Conservation (phyloP, 345 rosid genomes). For the Sonneratia alba region DNA sequence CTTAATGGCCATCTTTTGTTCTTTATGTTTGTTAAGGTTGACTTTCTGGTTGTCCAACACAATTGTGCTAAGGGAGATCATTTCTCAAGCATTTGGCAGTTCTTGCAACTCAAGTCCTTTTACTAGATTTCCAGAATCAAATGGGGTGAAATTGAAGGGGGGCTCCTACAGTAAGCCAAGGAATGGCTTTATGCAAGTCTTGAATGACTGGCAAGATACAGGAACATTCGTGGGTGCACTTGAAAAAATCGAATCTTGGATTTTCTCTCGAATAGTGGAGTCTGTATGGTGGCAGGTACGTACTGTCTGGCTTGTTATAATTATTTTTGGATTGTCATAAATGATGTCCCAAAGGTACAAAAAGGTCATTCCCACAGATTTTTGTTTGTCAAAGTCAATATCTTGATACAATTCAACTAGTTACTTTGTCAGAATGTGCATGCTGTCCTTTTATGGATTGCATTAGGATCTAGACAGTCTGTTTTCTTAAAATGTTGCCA, state of each 20-base stretch:
- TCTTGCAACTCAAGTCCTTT: conserved; percentile 29
- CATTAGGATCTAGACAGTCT: background rate
- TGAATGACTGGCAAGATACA: conserved; percentile 88
- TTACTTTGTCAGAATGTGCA: background rate
- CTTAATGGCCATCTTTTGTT: conserved; percentile 5
- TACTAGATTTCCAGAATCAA: conserved; percentile 34
- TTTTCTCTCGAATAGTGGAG: conserved; percentile 82
- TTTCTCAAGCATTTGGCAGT: conserved; percentile 67
- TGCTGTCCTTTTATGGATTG: background rate
- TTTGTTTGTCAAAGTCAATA: background rate
- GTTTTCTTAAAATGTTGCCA: background rate
- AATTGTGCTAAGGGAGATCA: conserved; percentile 67
- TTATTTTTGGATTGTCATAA: background rate
- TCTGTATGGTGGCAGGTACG: conserved; percentile 99
- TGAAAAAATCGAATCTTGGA: conserved; percentile 81
- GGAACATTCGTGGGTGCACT: conserved; percentile 69
- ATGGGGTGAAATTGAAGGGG: conserved; percentile 47
- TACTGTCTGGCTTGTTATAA: background rate
- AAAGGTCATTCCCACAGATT: background rate
- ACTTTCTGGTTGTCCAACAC: conserved; percentile 90
- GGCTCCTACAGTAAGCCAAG: conserved; percentile 20
- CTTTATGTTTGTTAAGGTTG: conserved; percentile 42
- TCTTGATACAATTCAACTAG: background rate
- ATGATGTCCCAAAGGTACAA: no score
- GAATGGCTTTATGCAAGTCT: conserved; percentile 23